Percentiles rank a stretch among this genome's conserved stretches.
Conservation (phyloP, 805 yeast species). For the Candida pseudofarinosa region DNA sequence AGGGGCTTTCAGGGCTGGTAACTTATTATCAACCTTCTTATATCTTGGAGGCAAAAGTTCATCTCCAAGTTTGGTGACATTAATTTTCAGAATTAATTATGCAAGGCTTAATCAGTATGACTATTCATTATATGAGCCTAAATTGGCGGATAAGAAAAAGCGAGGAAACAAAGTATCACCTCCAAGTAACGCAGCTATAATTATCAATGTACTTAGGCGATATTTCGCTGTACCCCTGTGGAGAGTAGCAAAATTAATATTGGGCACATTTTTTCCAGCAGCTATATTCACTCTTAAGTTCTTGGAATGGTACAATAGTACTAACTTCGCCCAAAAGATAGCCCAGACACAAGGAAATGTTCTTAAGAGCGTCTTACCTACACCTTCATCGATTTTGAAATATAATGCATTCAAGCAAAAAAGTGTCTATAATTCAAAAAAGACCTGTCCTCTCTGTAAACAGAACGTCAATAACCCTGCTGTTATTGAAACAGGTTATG, state of each 20-base stretch:
- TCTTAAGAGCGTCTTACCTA: constrained; percentile 47
- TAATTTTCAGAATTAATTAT: constrained; percentile 58
- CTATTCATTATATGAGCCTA: constrained; percentile 33
- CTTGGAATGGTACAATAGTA: constrained; percentile 89
- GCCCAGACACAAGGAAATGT: constrained; percentile 44
- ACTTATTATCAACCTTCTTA: constrained; percentile 55
- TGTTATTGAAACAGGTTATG: constrained; percentile 86
- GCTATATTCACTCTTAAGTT: constrained; percentile 80
- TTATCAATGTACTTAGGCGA: constrained; percentile 19
- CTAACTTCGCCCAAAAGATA: constrained; percentile 62
- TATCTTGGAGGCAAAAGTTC: constrained; percentile 66
- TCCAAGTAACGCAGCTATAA: constrained; percentile 34
- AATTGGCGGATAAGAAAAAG: constrained; percentile 8
- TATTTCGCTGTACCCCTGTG: constrained; percentile 25
- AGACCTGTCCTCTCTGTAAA: constrained; percentile 67
- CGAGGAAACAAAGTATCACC: constrained; percentile 35
- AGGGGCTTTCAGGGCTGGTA: constrained; percentile 41
- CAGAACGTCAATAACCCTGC: constrained; percentile 71
- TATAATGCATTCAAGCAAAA: constrained; percentile 14
- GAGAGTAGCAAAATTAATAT: constrained; percentile 25
- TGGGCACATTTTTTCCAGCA: constrained; percentile 65
- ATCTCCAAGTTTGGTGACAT: constrained; percentile 60
- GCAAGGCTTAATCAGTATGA: constrained; percentile 56
- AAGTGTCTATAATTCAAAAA: constrained; percentile 18
- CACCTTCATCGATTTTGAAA: constrained; percentile 32